Conservation (phyloP, 2,329 filamentous ascomycete species). For the Triangularia setosa region DNA sequence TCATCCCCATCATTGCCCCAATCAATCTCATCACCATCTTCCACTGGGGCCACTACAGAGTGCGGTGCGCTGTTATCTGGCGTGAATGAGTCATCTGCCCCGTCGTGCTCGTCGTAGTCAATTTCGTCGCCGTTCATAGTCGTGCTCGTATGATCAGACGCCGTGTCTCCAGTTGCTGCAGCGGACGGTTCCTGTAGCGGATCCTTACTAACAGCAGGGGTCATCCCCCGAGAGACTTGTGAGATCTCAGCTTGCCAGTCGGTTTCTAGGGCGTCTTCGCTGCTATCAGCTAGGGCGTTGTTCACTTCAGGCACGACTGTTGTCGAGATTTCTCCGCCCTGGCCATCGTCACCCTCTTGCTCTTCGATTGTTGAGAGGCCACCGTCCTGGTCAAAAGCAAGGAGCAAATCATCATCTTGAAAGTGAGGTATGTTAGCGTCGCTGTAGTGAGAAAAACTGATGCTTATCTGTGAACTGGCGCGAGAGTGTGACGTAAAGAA, state of each 20-base stretch:
- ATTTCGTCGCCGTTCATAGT: conserved; percentile 37
- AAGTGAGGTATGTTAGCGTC: conserved; percentile 21
- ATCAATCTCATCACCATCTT: conserved; percentile 33
- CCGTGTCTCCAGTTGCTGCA: conserved; percentile 8
- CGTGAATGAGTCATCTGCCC: conserved; percentile 26
- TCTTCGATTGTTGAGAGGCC: conserved; percentile 19
- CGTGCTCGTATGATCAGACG: conserved; percentile 28
- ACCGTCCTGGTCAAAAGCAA: conserved; percentile 16
- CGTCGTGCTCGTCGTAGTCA: conserved; percentile 31
- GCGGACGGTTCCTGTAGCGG: not conserved
- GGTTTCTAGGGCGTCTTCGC: not conserved
- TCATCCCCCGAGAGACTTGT: not conserved
- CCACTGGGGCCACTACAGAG: not conserved
- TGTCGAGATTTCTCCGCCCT: not conserved
- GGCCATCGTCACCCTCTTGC: conserved; percentile 16
- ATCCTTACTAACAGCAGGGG: conserved; percentile 2
- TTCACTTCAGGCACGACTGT: conserved; percentile 2
- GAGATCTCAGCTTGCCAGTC: not conserved
- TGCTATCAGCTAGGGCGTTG: not conserved
- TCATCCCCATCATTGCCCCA: conserved; percentile 37
- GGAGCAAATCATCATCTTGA: conserved; percentile 22
- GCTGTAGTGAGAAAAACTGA: conserved; percentile 3
- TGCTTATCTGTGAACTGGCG: conserved; percentile 10
- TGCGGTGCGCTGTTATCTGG: conserved; percentile 13
- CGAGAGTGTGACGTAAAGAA: conserved; percentile 5